phyloP scores from a whole-genome alignment of 306 rosid species.

The Pyrus pyrifolia region DNA sequence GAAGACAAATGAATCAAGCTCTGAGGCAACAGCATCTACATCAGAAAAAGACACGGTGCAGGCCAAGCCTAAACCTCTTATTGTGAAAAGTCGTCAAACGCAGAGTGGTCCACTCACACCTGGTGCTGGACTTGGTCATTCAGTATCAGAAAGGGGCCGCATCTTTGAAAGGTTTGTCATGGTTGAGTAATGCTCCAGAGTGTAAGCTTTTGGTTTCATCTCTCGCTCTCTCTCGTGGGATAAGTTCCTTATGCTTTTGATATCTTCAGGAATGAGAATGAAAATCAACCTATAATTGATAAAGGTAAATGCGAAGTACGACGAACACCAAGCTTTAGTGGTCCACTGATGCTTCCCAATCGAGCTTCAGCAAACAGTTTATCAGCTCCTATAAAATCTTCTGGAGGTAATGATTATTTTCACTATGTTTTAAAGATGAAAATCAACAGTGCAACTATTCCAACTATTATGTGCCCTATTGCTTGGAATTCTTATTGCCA shows the following conservation, averaged over 20 bases:
- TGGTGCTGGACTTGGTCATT: conserved; percentile 61
- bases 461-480: not conserved
- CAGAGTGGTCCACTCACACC: conserved; percentile 84
- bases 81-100: conserved; percentile 56
- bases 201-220: not conserved
- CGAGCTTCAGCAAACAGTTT: conserved; percentile 99
- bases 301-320: conserved; percentile 53
- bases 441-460: not conserved
- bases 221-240: not conserved
- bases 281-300: conserved; percentile 41
- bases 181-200: not conserved
- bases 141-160: conserved; percentile 56
- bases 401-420: conserved; percentile 71
- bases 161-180: conserved; percentile 47
- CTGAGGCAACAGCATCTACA: conserved; percentile 39
- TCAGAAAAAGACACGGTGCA: conserved; percentile 39
- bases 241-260: conserved; percentile 9
- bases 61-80: conserved; percentile 44
- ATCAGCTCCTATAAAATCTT: conserved; percentile 94
- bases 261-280: conserved; percentile 64
- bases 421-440: conserved; percentile 1
- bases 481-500: conserved; percentile 13
- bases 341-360: conserved; percentile 96
- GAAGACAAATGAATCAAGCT: conserved; percentile 40
- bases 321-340: conserved; percentile 89